Conservation (phyloP, 2,329 filamentous ascomycete species). For the Penicillium decumbens region DNA sequence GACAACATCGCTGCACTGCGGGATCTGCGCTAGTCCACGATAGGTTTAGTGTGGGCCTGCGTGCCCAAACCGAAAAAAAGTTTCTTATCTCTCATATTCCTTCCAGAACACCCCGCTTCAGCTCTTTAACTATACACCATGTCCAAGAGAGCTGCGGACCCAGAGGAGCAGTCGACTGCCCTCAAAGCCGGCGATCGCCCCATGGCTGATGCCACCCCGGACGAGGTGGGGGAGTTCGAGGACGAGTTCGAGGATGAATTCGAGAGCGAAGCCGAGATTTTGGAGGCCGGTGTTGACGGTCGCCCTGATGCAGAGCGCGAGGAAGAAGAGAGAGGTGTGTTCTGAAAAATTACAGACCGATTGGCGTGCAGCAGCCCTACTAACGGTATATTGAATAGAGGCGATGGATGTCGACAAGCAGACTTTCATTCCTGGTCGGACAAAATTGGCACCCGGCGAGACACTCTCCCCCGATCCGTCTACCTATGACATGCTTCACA, state of each 20-base stretch:
- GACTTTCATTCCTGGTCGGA: slow-evolving; percentile 92
- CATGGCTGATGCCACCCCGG: slow-evolving; percentile 46
- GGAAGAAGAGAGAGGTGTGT: slow-evolving; percentile 68
- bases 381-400: slow-evolving; percentile 50
- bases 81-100: slow-evolving; percentile 22
- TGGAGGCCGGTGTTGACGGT: slow-evolving; percentile 92
- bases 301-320: slow-evolving; percentile 88
- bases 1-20: slow-evolving; percentile 8
- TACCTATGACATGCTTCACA: slow-evolving; percentile 98
- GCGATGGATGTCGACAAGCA: slow-evolving; percentile 92
- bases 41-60: slow-evolving; percentile 26
- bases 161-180: slow-evolving; percentile 48
- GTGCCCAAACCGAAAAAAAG: slow-evolving; percentile 29
- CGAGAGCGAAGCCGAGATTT: slow-evolving; percentile 85
- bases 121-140: slow-evolving; percentile 36
- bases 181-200: slow-evolving; percentile 61
- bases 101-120: slow-evolving; percentile 4
- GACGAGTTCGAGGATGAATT: slow-evolving; percentile 93
- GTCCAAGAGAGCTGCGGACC: slow-evolving; percentile 58
- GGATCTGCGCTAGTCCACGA: slow-evolving; percentile 34
- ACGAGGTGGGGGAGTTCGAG: slow-evolving; percentile 60
- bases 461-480: slow-evolving; percentile 84
- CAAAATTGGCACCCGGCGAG: slow-evolving; percentile 85
- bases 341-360: neutral
- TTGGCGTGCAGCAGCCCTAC: neutral